A percentile compares a stretch with the other conserved stretches of the same genome.
Evolutionary conservation across 2,329 filamentous ascomycete species (phyloP).

Genomic region (Calonectria montana): DNA sequence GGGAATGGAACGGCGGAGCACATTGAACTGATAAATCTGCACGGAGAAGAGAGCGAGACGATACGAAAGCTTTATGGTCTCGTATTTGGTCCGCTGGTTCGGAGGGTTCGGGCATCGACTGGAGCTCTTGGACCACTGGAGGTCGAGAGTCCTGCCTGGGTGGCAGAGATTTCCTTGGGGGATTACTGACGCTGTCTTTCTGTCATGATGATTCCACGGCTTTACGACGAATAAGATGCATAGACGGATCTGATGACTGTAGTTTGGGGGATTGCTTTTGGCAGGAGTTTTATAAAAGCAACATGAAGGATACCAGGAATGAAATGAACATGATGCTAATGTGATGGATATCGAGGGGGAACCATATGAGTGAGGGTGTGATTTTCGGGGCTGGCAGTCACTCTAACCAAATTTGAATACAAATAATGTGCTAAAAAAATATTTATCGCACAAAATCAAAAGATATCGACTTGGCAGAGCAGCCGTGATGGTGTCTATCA

Average conservation of each 20-base stretch:
- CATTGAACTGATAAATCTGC: neutral
- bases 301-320: neutral
- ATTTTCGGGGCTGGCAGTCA: neutral
- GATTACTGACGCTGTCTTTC: neutral
- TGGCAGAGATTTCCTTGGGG: neutral
- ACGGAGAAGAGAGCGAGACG: neutral
- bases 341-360: neutral
- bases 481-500: neutral
- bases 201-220: neutral
- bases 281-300: neutral
- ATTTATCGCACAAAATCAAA: too few relatives aligned
- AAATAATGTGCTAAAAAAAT: neutral
- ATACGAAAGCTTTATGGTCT: neutral
- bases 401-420: neutral
- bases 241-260: neutral
- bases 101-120: neutral
- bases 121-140: neutral
- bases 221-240: too few relatives aligned
- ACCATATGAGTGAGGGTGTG: too few relatives aligned
- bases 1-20: neutral
- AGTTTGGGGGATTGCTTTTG: neutral
- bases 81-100: neutral
- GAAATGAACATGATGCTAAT: neutral
- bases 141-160: conserved; percentile 1
- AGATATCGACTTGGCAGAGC: neutral